These are phyloP conservation scores for Myxozyma melibiosi DNA, from an alignment of 805 yeast genomes.

Conservation along the genomic window DNA sequence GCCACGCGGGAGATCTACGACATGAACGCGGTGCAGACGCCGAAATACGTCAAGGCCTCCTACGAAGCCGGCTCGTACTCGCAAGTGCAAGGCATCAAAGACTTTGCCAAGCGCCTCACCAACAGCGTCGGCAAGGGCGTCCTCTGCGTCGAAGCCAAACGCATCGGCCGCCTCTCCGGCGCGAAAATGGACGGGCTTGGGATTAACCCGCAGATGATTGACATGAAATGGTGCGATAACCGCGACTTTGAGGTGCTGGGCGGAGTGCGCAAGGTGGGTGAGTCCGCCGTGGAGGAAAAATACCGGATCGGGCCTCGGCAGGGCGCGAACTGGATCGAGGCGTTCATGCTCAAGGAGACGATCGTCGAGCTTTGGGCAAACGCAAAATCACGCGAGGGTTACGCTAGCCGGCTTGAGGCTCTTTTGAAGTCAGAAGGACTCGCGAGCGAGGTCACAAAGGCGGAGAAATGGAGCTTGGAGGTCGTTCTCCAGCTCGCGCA, in stretches of 20 bases:
- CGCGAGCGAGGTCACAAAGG: constrained; percentile 39
- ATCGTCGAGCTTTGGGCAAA: constrained; percentile 42
- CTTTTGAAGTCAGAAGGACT: constrained; percentile 11
- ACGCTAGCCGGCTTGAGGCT: constrained; percentile 34
- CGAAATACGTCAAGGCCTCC: constrained; percentile 56
- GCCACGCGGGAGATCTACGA: constrained; percentile 54
- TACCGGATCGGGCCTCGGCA: constrained; percentile 38
- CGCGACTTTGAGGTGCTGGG: constrained; percentile 61
- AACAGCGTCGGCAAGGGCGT: constrained; percentile 54
- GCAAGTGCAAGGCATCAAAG: constrained; percentile 67
- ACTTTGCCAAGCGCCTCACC: constrained; percentile 56
- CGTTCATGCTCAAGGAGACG: constrained; percentile 47
- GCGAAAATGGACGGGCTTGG: constrained; percentile 39
- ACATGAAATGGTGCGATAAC: constrained; percentile 50
- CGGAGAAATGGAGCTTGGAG: constrained; percentile 46
- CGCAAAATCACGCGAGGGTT: constrained; percentile 35
- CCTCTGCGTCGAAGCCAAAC: constrained; percentile 38
- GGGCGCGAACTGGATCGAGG: constrained; percentile 42
- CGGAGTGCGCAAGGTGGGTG: constrained; percentile 51
- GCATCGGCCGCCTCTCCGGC: constrained; percentile 38
- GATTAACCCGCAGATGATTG: constrained; percentile 8
- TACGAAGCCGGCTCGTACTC: constrained; percentile 63
- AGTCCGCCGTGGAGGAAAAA: constrained; percentile 32
- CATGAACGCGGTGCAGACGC: constrained; percentile 47
- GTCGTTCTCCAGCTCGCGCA: constrained; percentile 31